These are phyloP conservation scores for Petunia axillaris DNA, from an alignment of 257 asterid genomes.

Conservation along the genomic window DNA sequence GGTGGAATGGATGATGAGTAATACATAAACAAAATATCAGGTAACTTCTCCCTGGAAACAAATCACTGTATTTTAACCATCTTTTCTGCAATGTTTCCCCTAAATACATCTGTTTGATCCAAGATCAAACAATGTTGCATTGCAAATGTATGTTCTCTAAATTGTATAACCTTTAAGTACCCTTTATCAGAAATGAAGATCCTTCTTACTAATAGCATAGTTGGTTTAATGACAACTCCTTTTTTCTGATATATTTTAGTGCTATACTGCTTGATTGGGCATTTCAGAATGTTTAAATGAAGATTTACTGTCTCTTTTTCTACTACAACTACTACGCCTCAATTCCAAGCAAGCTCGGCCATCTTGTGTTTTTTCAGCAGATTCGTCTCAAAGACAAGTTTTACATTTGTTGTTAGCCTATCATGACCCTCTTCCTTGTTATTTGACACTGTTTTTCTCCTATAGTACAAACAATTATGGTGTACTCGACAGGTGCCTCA, in stretches of 20 bases:
- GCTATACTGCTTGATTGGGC: background rate
- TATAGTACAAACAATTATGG: no score
- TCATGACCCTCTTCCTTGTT: background rate
- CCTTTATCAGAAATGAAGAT: constrained; percentile 14
- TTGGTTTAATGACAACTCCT: background rate
- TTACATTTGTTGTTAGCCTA: background rate
- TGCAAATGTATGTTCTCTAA: constrained; percentile 48
- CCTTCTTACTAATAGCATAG: background rate
- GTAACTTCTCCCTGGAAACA: background rate
- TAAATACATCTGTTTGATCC: constrained; percentile 23
- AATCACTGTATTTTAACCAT: background rate
- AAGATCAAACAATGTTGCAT: constrained; percentile 19
- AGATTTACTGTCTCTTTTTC: background rate
- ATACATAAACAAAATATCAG: constrained; percentile 35
- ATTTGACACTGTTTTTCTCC: no score
- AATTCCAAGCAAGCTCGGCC: background rate
- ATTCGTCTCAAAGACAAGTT: background rate
- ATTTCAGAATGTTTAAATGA: background rate
- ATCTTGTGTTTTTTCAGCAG: background rate
- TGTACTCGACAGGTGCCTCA: no score
- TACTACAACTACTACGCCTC: background rate
- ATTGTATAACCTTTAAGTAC: constrained; percentile 11
- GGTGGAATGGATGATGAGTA: constrained; percentile 73
- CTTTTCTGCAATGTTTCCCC: background rate
- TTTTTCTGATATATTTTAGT: background rate